phyloP scores from a whole-genome alignment of 2,329 filamentous ascomycete species.

The Talaromyces islandicus region DNA sequence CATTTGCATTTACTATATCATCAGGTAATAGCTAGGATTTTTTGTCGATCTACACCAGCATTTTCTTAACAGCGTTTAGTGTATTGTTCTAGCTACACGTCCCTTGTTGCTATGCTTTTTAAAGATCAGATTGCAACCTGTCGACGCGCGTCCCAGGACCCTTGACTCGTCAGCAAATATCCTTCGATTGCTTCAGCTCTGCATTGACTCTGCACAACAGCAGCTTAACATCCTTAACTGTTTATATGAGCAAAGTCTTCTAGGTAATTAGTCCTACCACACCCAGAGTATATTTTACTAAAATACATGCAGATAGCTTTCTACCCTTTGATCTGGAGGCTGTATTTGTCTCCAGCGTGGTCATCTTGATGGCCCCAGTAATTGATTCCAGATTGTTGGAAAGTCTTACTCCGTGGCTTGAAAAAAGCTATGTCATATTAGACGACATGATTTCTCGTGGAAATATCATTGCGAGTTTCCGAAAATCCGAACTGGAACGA shows the following conservation, averaged over 20 bases:
- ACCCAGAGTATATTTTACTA: neutral
- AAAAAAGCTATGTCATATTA: slow-evolving; percentile 28
- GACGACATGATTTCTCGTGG: slow-evolving; percentile 44
- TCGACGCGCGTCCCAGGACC: neutral
- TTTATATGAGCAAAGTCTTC: neutral
- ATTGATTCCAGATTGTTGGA: neutral
- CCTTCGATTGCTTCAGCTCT: neutral
- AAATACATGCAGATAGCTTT: neutral
- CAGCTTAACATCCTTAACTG: neutral
- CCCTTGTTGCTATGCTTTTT: neutral
- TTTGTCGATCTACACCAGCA: neutral
- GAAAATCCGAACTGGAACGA: slow-evolving; percentile 42
- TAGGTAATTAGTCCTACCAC: neutral
- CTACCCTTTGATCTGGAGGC: neutral
- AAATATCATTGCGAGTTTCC: slow-evolving; percentile 42
- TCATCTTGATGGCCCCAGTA: neutral
- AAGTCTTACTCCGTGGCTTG: neutral
- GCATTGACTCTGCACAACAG: neutral
- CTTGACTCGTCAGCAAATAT: neutral
- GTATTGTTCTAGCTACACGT: neutral
- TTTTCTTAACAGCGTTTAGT: neutral
- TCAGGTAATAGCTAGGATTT: neutral
- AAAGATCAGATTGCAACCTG: neutral
- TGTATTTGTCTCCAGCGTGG: neutral
- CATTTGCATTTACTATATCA: neutral